Evolutionary conservation across 192 early-diverging fungal genomes (phyloP), one percentile per base, ranked within the genome.

Genomic region (Kappamyces sp.): DNA sequence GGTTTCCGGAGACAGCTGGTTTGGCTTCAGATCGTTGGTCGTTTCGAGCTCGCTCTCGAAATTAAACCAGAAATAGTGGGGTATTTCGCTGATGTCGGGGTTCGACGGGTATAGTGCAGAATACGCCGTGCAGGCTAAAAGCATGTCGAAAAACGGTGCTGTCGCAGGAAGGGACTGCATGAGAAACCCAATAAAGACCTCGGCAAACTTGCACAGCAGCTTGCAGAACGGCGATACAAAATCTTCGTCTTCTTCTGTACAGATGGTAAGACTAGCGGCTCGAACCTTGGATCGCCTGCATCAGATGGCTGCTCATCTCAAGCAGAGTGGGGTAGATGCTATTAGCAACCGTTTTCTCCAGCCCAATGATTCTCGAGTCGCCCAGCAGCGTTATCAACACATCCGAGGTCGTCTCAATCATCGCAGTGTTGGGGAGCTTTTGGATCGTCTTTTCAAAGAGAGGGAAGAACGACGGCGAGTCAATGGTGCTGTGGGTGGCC

Each of bases 161-260:
- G 12, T 30, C 14, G 2, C 5, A 5, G 11, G 4, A 38, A n/a
- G 41, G 47, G 45, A 47, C 22, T 58, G 30, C 3, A 58, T 7
- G 3, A 58, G 5, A 34, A 45, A 58, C 8, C 47, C 36, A 15
- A 58, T 31, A 45, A 45, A 58, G 32, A 38, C 35, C 35, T 58
- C 55, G 2, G 43, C 55, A 31, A 36, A 58, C 29, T 58, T 32
- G 30, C 33, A 58, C 5, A 58, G 42, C 29, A 58, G 15, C 33
- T 38, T 32, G 4, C 14, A 35, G 29, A 58, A 38, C 35, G 55
- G 41, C 5, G 47, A 29, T 31, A 58, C 35, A 14, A 58, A 38
- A 58, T 58, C 39, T 34, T 58, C 55, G 31, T 58, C 55, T 58
- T 58, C 55, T 15, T 58, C 55, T 58, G 22, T 22, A 22, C 22